Evolutionary conservation across 805 yeast genomes (phyloP).

Genomic region (Nakazawaea siamensis): DNA sequence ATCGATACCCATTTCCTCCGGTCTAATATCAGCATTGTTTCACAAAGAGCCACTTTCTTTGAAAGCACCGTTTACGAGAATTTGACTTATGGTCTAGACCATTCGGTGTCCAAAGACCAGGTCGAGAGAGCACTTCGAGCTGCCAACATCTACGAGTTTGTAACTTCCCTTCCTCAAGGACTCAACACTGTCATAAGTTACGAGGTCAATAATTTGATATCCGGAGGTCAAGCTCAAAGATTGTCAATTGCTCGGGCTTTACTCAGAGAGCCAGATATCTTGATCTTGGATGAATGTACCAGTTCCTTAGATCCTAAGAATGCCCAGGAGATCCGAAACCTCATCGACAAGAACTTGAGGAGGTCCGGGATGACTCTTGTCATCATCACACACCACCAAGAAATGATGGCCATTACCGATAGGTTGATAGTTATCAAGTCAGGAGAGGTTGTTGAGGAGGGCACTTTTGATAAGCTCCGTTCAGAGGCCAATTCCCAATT

Average conservation of each 20-base stretch:
- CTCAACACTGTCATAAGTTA: slow-evolving; percentile 53
- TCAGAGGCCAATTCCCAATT: no score
- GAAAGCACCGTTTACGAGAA: slow-evolving; percentile 71
- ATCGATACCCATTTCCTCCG: slow-evolving; percentile 44
- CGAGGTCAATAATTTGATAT: slow-evolving; percentile 36
- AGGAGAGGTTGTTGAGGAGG: slow-evolving; percentile 42
- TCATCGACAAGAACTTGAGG: slow-evolving; percentile 32
- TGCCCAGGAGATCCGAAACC: slow-evolving; percentile 35
- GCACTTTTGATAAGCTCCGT: no score
- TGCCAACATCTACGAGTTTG: slow-evolving; percentile 48
- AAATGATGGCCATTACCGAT: slow-evolving; percentile 54
- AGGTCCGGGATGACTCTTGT: slow-evolving; percentile 33
- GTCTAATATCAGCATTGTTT: slow-evolving; percentile 53
- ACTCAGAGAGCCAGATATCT: slow-evolving; percentile 50
- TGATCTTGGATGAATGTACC: slow-evolving; percentile 86
- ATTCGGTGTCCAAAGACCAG: slow-evolving; percentile 17
- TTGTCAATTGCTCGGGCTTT: slow-evolving; percentile 79
- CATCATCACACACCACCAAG: slow-evolving; percentile 67
- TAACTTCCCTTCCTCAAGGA: slow-evolving; percentile 46
- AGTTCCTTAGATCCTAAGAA: slow-evolving; percentile 74
- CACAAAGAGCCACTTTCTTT: slow-evolving; percentile 66
- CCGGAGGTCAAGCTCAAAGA: slow-evolving; percentile 91
- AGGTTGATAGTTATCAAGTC: slow-evolving; percentile 36
- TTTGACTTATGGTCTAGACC: slow-evolving; percentile 48
- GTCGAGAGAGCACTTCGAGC: slow-evolving; percentile 30